phyloP scores from a whole-genome alignment of 306 rosid species.

The Lathyrus tuberosus region DNA sequence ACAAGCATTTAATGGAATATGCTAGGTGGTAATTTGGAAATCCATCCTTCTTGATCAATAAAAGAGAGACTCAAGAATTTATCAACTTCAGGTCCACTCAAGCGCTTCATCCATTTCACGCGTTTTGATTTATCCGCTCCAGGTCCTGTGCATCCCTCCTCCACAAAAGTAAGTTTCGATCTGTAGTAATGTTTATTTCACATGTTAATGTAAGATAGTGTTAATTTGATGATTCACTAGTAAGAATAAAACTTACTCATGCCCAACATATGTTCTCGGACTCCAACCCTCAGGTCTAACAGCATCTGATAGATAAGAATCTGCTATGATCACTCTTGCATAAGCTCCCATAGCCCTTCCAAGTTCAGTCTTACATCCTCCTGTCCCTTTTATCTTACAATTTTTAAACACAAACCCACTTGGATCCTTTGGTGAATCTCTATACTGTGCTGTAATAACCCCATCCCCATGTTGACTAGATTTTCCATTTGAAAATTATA shows the following conservation, averaged over 20 bases:
- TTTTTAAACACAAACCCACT: slow-evolving; percentile 47
- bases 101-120: slow-evolving; percentile 46
- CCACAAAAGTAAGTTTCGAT: slow-evolving; percentile 34
- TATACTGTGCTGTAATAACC: slow-evolving; percentile 44
- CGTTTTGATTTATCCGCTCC: slow-evolving; percentile 45
- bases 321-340: slow-evolving; percentile 48
- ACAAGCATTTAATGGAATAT: too few species aligned
- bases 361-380: slow-evolving; percentile 37
- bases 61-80: slow-evolving; percentile 9
- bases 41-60: slow-evolving; percentile 35
- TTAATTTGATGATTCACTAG: background rate
- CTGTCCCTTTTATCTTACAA: slow-evolving; percentile 40
- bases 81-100: background rate
- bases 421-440: slow-evolving; percentile 1
- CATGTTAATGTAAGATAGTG: background rate
- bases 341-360: slow-evolving; percentile 42
- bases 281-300: slow-evolving; percentile 47
- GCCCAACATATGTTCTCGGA: background rate
- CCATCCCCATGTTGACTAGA: slow-evolving; percentile 17
- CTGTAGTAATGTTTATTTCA: slow-evolving; percentile 21
- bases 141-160: slow-evolving; percentile 41
- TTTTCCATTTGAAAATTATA: slow-evolving; percentile 17
- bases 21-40: too few species aligned
- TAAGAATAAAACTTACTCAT: slow-evolving; percentile 38
- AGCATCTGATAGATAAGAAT: slow-evolving; percentile 36